Evolutionary conservation across 2,329 filamentous ascomycete species (phyloP), one percentile per base, ranked within the genome.

Genomic region (Pseudogymnoascus sp.): DNA sequence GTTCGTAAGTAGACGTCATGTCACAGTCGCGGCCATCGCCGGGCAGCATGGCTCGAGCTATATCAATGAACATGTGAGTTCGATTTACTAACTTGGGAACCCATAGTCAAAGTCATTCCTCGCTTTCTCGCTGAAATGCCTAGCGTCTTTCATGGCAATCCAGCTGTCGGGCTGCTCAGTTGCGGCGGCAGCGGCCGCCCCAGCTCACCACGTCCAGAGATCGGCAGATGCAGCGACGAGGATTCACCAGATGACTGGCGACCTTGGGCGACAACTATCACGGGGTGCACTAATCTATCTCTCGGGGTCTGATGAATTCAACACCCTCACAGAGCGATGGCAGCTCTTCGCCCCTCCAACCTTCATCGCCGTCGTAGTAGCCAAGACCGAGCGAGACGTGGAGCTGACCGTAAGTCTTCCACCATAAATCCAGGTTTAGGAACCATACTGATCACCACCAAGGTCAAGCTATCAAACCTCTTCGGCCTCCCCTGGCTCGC

Each of bases 351-450:
- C 35, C 35, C 35, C 35, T n/a, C 35, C 35, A 37, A 38, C 26
- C 6, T 59, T 50, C 38, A 38, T 40, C n/a, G 42, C 37, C 10
- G 63, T 64, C 13, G 59, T 64, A 2, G 63, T 62, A 19, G 26
- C 38, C 10, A 35, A 3, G 15, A 53, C 38, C 3, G 59, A 64
- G 31, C 19, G 13, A 3, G 63, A 64, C 31, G 59, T 64, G 15
- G 29, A 64, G 31, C n/a, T 19, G 21, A 62, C 63, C 23, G 63
- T 62, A 33, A 62, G 63, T 64, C n/a, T 38, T 5, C 7, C 35
- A n/a, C 15, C 35, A 6, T 15, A 37, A 7, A 37, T 13, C 35
- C 15, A 11, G 35, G 35, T 6, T n/a, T 7, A 13, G 6, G 15
- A 38, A n/a, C 15, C 35, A n/a, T 4, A 7, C 35, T 38, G 6